Conservation (phyloP, 495 filamentous ascomycete genomes). For the Aspergillus panamensis region DNA sequence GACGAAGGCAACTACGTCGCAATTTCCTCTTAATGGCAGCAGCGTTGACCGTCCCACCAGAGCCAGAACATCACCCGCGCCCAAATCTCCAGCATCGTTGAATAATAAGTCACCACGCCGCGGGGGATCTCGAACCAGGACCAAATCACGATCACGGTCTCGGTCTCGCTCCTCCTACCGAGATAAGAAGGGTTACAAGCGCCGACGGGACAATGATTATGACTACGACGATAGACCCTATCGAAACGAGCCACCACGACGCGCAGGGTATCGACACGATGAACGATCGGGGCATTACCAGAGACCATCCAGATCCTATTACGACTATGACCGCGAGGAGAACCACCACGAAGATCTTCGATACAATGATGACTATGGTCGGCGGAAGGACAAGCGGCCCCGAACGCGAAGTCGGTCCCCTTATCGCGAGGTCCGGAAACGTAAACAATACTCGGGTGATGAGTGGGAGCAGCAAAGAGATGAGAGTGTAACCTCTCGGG, state of each 20-base stretch:
- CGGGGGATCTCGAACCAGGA: conserved; percentile 36
- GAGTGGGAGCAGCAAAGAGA: conserved; percentile 30
- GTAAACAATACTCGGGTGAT: conserved; percentile 41
- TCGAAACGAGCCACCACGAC: conserved; percentile 49
- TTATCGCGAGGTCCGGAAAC: conserved; percentile 41
- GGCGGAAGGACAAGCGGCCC: conserved; percentile 56
- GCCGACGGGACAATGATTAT: conserved; percentile 54
- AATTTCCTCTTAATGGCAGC: conserved; percentile 68
- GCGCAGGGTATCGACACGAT: conserved; percentile 35
- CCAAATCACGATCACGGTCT: conserved; percentile 33
- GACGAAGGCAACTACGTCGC: conserved; percentile 72
- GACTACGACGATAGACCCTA: conserved; percentile 45
- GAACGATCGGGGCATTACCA: conserved; percentile 27
- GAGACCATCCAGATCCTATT: conserved; percentile 49
- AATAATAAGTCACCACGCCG: conserved; percentile 41
- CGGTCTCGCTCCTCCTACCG: conserved; percentile 44
- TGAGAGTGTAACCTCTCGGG: conserved; percentile 18
- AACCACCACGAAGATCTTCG: conserved; percentile 42
- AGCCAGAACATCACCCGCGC: conserved; percentile 47
- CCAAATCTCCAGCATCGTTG: conserved; percentile 49
- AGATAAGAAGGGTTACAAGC: conserved; percentile 60
- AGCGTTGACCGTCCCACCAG: conserved; percentile 73
- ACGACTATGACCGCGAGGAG: conserved; percentile 63
- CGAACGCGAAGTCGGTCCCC: conserved; percentile 64
- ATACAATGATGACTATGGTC: conserved; percentile 60